phyloP scores from a whole-genome alignment of 2,329 filamentous ascomycete genomes.

The Coniella lustricola region DNA sequence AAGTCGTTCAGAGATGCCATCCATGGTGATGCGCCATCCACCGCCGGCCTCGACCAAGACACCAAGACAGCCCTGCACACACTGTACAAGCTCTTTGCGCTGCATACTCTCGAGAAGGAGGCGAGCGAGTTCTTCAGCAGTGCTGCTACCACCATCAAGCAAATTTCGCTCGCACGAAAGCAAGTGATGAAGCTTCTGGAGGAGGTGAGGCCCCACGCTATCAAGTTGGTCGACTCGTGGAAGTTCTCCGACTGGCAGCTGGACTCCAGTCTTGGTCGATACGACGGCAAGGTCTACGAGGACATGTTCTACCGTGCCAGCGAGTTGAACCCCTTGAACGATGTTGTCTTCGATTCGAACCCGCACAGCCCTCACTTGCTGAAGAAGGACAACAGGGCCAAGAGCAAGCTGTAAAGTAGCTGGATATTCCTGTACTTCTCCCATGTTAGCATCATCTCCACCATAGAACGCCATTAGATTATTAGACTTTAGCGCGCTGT shows the following conservation, averaged over 20 bases:
- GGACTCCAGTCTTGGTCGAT: constrained; percentile 61
- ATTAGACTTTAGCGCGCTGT: neutral
- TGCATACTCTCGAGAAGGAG: constrained; percentile 57
- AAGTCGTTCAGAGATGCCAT: constrained; percentile 58
- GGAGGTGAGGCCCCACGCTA: constrained; percentile 66
- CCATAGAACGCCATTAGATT: neutral
- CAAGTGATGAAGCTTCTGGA: constrained; percentile 63
- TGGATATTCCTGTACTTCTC: too few species aligned
- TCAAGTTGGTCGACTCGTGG: constrained; percentile 67
- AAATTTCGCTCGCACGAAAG: constrained; percentile 63
- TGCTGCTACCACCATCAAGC: constrained; percentile 61
- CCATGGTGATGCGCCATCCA: constrained; percentile 35
- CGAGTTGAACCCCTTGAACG: constrained; percentile 67
- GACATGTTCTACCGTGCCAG: constrained; percentile 68
- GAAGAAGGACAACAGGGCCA: constrained; percentile 46
- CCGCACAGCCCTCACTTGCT: constrained; percentile 55
- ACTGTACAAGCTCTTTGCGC: constrained; percentile 77
- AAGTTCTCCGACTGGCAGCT: constrained; percentile 73
- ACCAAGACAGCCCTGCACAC: constrained; percentile 56
- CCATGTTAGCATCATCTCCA: neutral
- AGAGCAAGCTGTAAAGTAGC: constrained; percentile 40
- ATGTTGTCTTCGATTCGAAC: constrained; percentile 65
- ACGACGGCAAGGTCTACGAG: constrained; percentile 70
- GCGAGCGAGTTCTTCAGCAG: constrained; percentile 67
- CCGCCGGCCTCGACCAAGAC: constrained; percentile 47